Evolutionary conservation across 2,329 filamentous ascomycete species (phyloP).

Genomic region (Trichophyton rubrum): DNA sequence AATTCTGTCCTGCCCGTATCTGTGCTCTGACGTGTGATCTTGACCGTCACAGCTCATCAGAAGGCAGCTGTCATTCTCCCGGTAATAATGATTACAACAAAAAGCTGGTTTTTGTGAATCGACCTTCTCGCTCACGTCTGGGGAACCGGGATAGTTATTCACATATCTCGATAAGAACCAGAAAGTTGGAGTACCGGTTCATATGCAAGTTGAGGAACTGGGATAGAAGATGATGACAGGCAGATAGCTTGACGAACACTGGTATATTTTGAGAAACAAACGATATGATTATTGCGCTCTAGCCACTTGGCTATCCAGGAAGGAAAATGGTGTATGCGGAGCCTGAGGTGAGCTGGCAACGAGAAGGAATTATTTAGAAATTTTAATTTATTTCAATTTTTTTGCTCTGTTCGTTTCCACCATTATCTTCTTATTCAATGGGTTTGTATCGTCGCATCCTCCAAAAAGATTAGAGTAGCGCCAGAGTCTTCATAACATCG

Average conservation of each 20-base stretch:
- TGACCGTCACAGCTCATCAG: constrained; percentile 52
- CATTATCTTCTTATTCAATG: background rate
- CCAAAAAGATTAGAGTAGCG: background rate
- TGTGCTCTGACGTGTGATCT: constrained; percentile 51
- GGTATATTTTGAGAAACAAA: background rate
- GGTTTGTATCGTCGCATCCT: constrained; percentile 1
- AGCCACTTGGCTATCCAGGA: background rate
- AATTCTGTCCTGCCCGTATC: constrained; percentile 52
- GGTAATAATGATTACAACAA: constrained; percentile 20
- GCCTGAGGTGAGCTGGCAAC: background rate
- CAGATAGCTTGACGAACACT: background rate
- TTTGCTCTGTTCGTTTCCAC: background rate
- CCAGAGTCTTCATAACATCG: background rate
- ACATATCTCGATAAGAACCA: constrained; percentile 1
- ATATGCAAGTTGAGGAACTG: background rate
- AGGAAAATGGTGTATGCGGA: background rate
- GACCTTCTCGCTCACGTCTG: constrained; percentile 34
- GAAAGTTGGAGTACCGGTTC: background rate
- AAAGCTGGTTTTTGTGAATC: constrained; percentile 17
- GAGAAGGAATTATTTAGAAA: background rate
- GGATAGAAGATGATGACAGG: background rate
- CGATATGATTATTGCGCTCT: background rate
- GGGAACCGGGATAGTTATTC: constrained; percentile 13
- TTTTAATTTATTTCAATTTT: constrained; percentile 2
- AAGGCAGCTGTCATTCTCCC: constrained; percentile 36